phyloP scores from a whole-genome alignment of 768 basidiomycete genomes.

The Kwoniella dejecticola region DNA sequence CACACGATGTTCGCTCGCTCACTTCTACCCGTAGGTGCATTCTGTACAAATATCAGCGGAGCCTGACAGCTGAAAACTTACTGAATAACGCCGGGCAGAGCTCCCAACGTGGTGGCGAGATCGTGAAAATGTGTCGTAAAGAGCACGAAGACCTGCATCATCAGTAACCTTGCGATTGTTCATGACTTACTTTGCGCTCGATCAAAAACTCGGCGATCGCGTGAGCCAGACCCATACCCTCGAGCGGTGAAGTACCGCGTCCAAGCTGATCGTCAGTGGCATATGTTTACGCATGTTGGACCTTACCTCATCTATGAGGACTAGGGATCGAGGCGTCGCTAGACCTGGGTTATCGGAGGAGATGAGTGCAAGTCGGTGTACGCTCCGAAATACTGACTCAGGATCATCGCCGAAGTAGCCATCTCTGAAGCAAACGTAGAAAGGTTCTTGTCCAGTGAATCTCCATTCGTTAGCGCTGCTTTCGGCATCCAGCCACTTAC shows the following conservation, averaged over 20 bases:
- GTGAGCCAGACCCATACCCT: constrained; percentile 62
- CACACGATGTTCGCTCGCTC: constrained; percentile 17
- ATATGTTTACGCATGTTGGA: not conserved
- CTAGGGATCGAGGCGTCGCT: constrained; percentile 65
- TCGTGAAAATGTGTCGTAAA: constrained; percentile 94
- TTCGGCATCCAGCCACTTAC: constrained; percentile 20
- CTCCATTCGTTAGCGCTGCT: constrained; percentile 49
- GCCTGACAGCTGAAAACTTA: constrained; percentile 55
- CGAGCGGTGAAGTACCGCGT: constrained; percentile 75
- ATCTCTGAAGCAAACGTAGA: constrained; percentile 97
- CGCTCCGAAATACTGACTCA: constrained; percentile 60
- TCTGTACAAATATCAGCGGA: constrained; percentile 57
- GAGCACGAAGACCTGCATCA: constrained; percentile 72
- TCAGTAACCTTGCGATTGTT: not conserved
- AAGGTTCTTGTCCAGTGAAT: constrained; percentile 81
- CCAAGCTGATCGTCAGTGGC: constrained; percentile 61
- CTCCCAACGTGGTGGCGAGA: constrained; percentile 71
- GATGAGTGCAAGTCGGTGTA: too few relatives aligned
- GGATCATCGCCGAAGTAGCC: constrained; percentile 86
- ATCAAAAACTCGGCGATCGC: constrained; percentile 61
- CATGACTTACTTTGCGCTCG: constrained; percentile 63
- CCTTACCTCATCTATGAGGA: constrained; percentile 76
- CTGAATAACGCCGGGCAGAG: constrained; percentile 79
- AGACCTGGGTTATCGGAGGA: constrained; percentile 60
- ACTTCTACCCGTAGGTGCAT: constrained; percentile 82